These are phyloP conservation scores for Diaporthe sp. DNA, from an alignment of 2,329 filamentous ascomycete genomes.

Conservation along the genomic window DNA sequence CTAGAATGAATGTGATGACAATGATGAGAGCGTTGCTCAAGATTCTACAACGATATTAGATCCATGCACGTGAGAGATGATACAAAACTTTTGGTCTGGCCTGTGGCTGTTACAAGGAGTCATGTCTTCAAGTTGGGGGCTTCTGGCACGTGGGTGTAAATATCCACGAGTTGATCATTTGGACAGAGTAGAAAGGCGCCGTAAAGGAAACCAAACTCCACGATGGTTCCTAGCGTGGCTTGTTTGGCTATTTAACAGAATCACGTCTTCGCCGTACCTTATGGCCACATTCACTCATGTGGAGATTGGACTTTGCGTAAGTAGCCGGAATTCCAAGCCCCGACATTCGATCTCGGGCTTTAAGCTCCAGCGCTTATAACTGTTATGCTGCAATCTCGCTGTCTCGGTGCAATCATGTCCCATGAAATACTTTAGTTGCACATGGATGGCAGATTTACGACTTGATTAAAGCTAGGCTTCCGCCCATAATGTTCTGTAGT, in stretches of 20 bases:
- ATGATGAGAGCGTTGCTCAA: too few relatives aligned
- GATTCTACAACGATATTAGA: too few relatives aligned
- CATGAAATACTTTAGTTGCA: neutral
- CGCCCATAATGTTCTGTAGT: neutral
- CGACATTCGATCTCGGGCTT: neutral
- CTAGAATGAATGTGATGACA: too few relatives aligned
- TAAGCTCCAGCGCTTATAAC: neutral
- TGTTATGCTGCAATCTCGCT: neutral
- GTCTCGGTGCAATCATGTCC: constrained; percentile 1
- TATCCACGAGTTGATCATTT: too few relatives aligned
- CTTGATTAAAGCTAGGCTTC: neutral
- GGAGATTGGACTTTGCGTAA: neutral
- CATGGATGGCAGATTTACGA: neutral
- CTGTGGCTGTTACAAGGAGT: too few relatives aligned
- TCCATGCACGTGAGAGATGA: too few relatives aligned
- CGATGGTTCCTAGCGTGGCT: too few relatives aligned
- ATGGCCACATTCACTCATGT: neutral
- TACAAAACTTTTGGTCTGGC: too few relatives aligned
- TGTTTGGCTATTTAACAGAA: neutral
- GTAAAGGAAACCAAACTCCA: too few relatives aligned
- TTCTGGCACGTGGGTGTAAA: too few relatives aligned
- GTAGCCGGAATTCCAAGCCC: neutral
- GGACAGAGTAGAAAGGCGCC: too few relatives aligned
- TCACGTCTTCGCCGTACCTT: neutral
- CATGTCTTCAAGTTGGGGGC: too few relatives aligned